Evolutionary conservation across 139 green algal genomes (phyloP).

Genomic region (Auxenochlorella protothecoides): DNA sequence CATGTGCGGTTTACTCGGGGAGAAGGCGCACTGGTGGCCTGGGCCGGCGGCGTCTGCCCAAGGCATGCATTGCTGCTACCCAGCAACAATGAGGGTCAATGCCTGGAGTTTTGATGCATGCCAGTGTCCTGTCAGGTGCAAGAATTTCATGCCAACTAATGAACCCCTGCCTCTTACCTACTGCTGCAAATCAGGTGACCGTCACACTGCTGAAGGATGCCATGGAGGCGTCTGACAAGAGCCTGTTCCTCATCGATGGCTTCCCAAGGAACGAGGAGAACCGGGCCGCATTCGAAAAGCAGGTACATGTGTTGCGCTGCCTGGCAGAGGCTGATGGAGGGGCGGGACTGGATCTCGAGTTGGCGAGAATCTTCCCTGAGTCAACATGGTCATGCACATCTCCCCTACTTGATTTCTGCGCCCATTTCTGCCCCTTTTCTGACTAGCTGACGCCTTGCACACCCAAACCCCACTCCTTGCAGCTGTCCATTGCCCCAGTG

Average conservation of each 20-base stretch:
- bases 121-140: too few relatives aligned
- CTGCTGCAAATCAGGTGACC: constrained; percentile 51
- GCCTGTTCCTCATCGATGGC: constrained; percentile 84
- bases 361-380: too few relatives aligned
- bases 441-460: too few relatives aligned
- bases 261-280: constrained; percentile 94
- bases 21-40: too few relatives aligned
- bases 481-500: constrained; percentile 70
- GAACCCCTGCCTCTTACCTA: neutral
- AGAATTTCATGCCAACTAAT: too few relatives aligned
- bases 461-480: neutral
- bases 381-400: too few relatives aligned
- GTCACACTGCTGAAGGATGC: constrained; percentile 75
- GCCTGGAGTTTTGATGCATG: too few relatives aligned
- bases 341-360: neutral
- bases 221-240: constrained; percentile 60
- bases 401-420: too few relatives aligned
- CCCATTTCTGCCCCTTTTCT: too few relatives aligned
- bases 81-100: too few relatives aligned
- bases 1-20: constrained; percentile 4
- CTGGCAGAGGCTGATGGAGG: constrained; percentile 1
- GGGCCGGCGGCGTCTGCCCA: too few relatives aligned
- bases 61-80: too few relatives aligned
- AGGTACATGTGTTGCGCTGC: constrained; percentile 1
- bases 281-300: constrained; percentile 63